These are phyloP conservation scores for Millerozyma miso DNA, from an alignment of 805 yeast genomes.

Conservation along the genomic window DNA sequence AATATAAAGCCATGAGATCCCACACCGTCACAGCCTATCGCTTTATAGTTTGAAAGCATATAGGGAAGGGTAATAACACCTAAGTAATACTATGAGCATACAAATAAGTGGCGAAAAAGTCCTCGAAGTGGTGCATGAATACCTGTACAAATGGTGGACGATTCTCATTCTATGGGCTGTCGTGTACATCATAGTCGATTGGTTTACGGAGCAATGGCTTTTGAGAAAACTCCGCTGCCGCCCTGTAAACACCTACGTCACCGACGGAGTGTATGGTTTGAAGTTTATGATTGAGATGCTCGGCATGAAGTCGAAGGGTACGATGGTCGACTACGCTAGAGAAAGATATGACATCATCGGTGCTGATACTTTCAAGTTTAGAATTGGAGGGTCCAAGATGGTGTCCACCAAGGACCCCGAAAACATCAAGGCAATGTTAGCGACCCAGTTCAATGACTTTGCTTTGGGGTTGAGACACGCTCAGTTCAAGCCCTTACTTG, in stretches of 20 bases:
- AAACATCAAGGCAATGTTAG: conserved; percentile 38
- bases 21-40: no score
- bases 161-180: background rate
- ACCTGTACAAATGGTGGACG: background rate
- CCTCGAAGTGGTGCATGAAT: background rate
- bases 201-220: background rate
- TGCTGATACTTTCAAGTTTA: conserved; percentile 6
- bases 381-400: conserved; percentile 9
- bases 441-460: conserved; percentile 40
- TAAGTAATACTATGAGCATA: background rate
- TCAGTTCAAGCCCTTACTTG: conserved; percentile 34
- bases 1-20: no score
- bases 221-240: conserved; percentile 1
- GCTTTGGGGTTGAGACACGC: conserved; percentile 35
- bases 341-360: conserved; percentile 7
- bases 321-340: conserved; percentile 9
- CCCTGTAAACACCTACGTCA: background rate
- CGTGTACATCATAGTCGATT: background rate
- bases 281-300: conserved; percentile 5
- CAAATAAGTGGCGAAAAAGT: background rate
- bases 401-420: conserved; percentile 30
- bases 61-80: no score
- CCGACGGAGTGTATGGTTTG: conserved; percentile 12
- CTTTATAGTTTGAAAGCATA: no score
- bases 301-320: conserved; percentile 11